Evolutionary conservation across 306 rosid species (phyloP), one percentile per base, ranked within the genome.

Genomic region (Carpinus fangiana): DNA sequence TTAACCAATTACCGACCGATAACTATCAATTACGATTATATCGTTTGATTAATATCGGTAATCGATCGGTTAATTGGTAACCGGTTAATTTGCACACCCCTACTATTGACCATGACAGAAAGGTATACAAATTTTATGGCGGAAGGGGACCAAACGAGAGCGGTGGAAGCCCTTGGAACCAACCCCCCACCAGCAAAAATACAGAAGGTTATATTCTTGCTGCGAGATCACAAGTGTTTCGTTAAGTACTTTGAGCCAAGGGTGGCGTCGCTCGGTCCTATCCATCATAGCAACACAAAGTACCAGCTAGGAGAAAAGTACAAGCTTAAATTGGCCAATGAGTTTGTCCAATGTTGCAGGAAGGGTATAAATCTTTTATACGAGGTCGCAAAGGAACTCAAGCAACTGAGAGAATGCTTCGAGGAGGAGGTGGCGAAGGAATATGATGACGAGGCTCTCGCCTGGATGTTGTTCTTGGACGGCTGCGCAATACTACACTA

Each of bases 381-480:
- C 53, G 11, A 4, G 7, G 31, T 83, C 43, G 2, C n/a, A 47
- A 23, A 51, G 45, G 46, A 26, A 0, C 50, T 78, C n/a, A 11
- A 18, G 16, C 43, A 52, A 16, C 66, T 68, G 20, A 67, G 34
- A 70, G 38, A 74, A 0, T 74, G 76, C 62, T 78, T 45, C 46
- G 13, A 26, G 7, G 26, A 75, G 57, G 80, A 74, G 17, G 61
- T 51, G n/a, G 67, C 46, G 16, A 8, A 14, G 17, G 0, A 0
- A 11, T 70, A 62, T 0, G 45, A 67, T 13, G 73, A 79, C 14
- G 54, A 72, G 20, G 7, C 2, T 8, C 66, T 83, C 14, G 20
- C 71, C 10, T 59, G 65, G 73, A 45, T 83, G 59, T 23, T 78
- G 77, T 70, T 76, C 73, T 16, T 81, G 10, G 84, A 81, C n/a